Conservation (phyloP, 768 basidiomycete genomes). For the Sporobolomyces pararoseus region DNA sequence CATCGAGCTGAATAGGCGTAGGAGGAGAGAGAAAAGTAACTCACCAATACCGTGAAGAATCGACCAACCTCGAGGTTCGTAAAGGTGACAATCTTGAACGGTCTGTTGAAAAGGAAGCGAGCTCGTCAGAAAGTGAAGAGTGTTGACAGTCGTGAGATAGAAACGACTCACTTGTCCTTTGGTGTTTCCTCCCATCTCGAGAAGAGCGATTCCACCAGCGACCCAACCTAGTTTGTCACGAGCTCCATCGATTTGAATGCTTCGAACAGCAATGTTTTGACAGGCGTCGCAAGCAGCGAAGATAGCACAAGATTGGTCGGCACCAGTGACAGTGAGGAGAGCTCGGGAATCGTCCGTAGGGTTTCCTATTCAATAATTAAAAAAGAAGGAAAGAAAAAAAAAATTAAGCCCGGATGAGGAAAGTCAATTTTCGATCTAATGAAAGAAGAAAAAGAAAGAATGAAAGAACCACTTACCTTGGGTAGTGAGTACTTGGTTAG, state of each 20-base stretch:
- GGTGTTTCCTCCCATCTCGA: constrained; percentile 44
- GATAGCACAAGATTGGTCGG: constrained; percentile 42
- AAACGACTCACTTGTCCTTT: constrained; percentile 5
- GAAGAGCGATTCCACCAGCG: constrained; percentile 25
- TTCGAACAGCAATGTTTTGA: constrained; percentile 28
- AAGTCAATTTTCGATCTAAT: background rate
- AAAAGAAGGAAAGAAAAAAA: no score
- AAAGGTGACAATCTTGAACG: constrained; percentile 39
- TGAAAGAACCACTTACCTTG: constrained; percentile 16
- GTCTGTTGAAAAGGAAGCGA: constrained; percentile 2
- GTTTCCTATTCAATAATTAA: constrained; percentile 27
- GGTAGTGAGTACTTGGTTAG: constrained; percentile 46
- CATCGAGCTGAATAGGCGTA: background rate
- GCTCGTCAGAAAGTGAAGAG: background rate
- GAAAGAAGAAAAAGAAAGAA: background rate
- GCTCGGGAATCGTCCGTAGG: constrained; percentile 43
- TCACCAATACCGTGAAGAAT: constrained; percentile 41
- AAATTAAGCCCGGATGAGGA: background rate
- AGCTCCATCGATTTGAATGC: constrained; percentile 43
- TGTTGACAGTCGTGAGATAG: background rate
- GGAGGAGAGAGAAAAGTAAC: background rate
- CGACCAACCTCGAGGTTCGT: constrained; percentile 46
- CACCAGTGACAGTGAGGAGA: constrained; percentile 36
- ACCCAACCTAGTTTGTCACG: constrained; percentile 33
- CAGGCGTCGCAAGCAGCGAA: constrained; percentile 35